Evolutionary conservation across 768 basidiomycete species (phyloP).

Genomic region (Sarcodon sp.): DNA sequence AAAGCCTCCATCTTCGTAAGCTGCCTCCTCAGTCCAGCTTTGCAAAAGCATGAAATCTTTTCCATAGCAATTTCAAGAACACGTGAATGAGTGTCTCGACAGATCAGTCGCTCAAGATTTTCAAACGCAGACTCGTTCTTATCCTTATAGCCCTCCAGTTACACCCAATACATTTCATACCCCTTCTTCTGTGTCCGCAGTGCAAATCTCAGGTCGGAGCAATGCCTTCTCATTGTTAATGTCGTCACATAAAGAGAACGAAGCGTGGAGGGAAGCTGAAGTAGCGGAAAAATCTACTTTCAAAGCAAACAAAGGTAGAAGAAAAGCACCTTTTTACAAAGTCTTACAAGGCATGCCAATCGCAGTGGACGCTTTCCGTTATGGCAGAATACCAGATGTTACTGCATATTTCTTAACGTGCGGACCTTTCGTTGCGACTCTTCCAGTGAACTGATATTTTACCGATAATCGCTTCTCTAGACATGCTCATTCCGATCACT

Average conservation of each 20-base stretch:
- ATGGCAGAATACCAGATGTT: constrained; percentile 82
- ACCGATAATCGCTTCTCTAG: constrained; percentile 22
- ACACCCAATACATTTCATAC: constrained; percentile 8
- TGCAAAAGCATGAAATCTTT: neutral
- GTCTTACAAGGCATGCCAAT: constrained; percentile 94
- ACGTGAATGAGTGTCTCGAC: constrained; percentile 49
- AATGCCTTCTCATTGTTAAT: constrained; percentile 72
- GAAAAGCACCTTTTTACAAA: constrained; percentile 93
- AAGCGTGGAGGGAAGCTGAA: constrained; percentile 76
- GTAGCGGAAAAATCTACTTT: constrained; percentile 33
- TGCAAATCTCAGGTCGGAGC: constrained; percentile 7
- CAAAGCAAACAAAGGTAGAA: constrained; percentile 37
- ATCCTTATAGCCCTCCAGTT: constrained; percentile 6
- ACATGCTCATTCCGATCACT: constrained; percentile 96
- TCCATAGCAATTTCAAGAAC: constrained; percentile 32
- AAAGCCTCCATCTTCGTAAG: constrained; percentile 16
- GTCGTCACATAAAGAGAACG: constrained; percentile 72
- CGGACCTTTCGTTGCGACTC: constrained; percentile 5
- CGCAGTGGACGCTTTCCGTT: constrained; percentile 94
- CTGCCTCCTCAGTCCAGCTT: neutral
- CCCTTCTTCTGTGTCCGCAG: constrained; percentile 9
- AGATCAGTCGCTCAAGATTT: constrained; percentile 4
- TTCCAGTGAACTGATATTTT: neutral
- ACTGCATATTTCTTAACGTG: constrained; percentile 90
- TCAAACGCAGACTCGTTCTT: constrained; percentile 1